Evolutionary conservation across 208 protist species (phyloP), one percentile per base, ranked within the genome.

Genomic region (Trypanosoma vivax): DNA sequence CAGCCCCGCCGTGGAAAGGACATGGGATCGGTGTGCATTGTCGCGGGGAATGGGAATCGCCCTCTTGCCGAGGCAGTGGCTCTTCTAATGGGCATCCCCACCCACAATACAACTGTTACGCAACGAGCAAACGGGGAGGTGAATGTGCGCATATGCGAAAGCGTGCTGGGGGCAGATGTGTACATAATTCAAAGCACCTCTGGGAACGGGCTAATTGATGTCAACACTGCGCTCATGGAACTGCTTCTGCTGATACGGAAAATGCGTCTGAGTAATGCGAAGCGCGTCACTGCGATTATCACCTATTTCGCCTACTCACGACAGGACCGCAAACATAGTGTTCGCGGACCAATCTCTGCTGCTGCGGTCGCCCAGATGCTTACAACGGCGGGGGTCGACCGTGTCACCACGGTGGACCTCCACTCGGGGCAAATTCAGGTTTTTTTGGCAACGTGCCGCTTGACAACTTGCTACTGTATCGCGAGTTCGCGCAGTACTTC

Each of bases 191-290:
- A 98, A 65, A 86, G 88, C 51, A 97, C 92, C 3, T 96, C 82
- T 18, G 82, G 87, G 39, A 97, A 96, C 53, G 73, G 81, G 38
- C 52, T 90, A 11, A 68, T 91, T 9, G 80, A 96, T 54, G 81
- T 98, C 31, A 98, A 99, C 70, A 93, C 94, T 29, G 76, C 89
- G 18, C 68, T 98, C n/a, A 97, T 98, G 92, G 96, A 98, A 71
- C 76, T 97, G 40, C 71, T 96, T 14, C 71, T 97, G 28, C 86
- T 97, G 38, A 88, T 94, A 23, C 85, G 89, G 46, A 94, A 94
- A 41, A 83, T 97, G 71, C 77, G 82, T 13, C 59, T 94, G 40
- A 90, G 83, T 34, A 90, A 90, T 52, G 88, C 90, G 16, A 83
- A 79, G 65, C 76, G 82, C 28, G 74, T 96, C 16, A 96, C 90